Evolutionary conservation across 805 yeast species (phyloP), one percentile per base, ranked within the genome.

Genomic region (Candida xiaguanensis): DNA sequence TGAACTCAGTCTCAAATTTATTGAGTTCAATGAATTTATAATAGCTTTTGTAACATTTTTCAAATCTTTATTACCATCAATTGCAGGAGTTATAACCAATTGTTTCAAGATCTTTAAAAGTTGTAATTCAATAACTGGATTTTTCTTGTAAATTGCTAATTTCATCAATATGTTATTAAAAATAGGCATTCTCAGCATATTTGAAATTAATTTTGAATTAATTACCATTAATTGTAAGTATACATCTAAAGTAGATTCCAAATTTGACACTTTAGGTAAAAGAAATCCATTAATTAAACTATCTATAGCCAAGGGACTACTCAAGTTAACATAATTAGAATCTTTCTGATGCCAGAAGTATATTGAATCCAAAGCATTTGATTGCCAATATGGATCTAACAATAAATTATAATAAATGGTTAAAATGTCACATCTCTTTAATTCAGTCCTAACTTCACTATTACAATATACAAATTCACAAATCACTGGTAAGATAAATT

Each of bases 381-480:
- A 69, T 51, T 75, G 79, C 81, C 82, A 77, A 47, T 76, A 75
- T 0, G 77, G 71, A 47, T 78, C 80, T 8, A 64, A 46, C 3
- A 75, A 50, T 12, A 77, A 57, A 12, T 58, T 53, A 26, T 65
- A 57, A 42, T 76, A 69, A 1, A 60, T 61, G 3, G 57, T 49
- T 18, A 74, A 49, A 4, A 72, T 66, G 17, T 65, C 64, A 38
- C 65, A 47, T 31, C 56, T 58, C 50, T 63, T 48, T 28, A 77
- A 55, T 7, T 52, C 54, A 6, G 48, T 47, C 40, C 75, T 55
- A 13, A 74, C 72, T 15, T 51, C 51, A 2, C 56, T 53, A 18
- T 63, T 68, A 38, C 78, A 67, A 44, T 74, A 66, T 1, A 70
- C 78, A 49, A 78, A 58, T 37, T 76, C 80, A 46, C 78, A 74